Base-by-base conservation (phyloP, 2,329 filamentous ascomycete genomes). In the Ceratocystis eucalypticola region DNA sequence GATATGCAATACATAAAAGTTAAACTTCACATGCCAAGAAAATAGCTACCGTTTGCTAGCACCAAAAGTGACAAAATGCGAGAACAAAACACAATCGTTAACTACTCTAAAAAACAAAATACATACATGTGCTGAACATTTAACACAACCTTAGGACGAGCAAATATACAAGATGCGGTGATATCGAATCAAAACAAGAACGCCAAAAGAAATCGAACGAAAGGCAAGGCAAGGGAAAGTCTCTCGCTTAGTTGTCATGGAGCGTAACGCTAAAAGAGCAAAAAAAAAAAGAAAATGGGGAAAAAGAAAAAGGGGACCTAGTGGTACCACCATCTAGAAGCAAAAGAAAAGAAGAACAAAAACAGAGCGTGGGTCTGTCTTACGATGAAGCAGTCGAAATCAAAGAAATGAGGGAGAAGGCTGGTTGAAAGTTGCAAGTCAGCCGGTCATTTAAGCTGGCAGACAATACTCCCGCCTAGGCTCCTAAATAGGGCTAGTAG, bases 401-500 rank as follows among this genome's bases (percentile, higher is more conserved):
- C 20, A 63, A 41, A 15, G 45, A 28, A 33, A 30, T 20, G 25
- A 63, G 22, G 4, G 15, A 50, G 28, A 50, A n/a, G 15, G 20
- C 7, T 41, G 8, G 37, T 12, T 8, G 37, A 41, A 41, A 12
- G 37, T 41, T 41, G 8, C 37, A 41, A 41, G 37, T 12, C 33
- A 37, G 33, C 33, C 33, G 33, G 8, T 37, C 37, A 41, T 41
- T 15, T 28, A 25, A 28, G 3, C 22, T 2, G 48, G 22, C 3
- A 44, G 20, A 22, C 15, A n/a, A 12, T 25, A 50, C 4, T n/a
- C 48, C 5, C 48, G 41, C 57, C n/a, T 7, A 17, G 10, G 70
- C 6, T 67, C 71, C 59, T 84, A 82, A 41, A 83, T 76, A 1
- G 84, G 84, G 71, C 84, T 87, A 44, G 80, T 76, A 2, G 84